These are phyloP conservation scores for Sporothrix brasiliensis DNA, from an alignment of 2,329 filamentous ascomycete species.

Conservation along the genomic window DNA sequence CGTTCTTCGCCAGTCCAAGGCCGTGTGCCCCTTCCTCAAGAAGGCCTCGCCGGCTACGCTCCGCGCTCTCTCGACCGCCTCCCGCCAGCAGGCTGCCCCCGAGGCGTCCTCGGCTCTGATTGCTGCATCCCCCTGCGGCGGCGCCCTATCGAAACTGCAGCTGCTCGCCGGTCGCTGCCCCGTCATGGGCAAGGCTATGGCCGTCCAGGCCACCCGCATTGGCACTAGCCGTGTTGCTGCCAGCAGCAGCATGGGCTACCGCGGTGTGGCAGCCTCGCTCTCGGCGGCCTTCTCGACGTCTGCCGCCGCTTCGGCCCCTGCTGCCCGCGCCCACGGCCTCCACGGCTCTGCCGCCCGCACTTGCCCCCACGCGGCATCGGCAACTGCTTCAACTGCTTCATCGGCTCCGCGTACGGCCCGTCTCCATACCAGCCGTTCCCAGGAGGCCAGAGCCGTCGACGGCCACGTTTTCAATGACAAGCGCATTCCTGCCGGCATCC, in stretches of 20 bases:
- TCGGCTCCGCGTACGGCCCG: slow-evolving; percentile 53
- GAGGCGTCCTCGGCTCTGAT: slow-evolving; percentile 20
- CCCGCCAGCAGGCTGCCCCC: slow-evolving; percentile 50
- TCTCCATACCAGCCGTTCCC: slow-evolving; percentile 77
- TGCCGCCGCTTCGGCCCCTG: slow-evolving; percentile 6
- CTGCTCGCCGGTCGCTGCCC: slow-evolving; percentile 92
- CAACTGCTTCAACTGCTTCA: slow-evolving; percentile 46
- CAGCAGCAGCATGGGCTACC: slow-evolving; percentile 33
- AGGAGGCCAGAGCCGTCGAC: slow-evolving; percentile 79
- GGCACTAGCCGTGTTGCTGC: slow-evolving; percentile 43
- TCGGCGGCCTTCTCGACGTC: slow-evolving; percentile 34
- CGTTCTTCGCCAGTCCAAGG: slow-evolving; percentile 90
- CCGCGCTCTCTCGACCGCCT: slow-evolving; percentile 80
- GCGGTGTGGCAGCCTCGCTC: slow-evolving; percentile 34
- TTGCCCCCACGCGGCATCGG: slow-evolving; percentile 53
- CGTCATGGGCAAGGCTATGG: slow-evolving; percentile 97
- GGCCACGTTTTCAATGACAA: slow-evolving; percentile 56
- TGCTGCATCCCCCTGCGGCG: slow-evolving; percentile 69
- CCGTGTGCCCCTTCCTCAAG: slow-evolving; percentile 96
- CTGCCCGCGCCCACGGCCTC: slow-evolving; percentile 34
- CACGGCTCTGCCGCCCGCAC: slow-evolving; percentile 48
- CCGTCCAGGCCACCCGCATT: slow-evolving; percentile 72
- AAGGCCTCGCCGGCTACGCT: slow-evolving; percentile 90
- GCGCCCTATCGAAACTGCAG: slow-evolving; percentile 96
- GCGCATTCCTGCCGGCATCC: slow-evolving; percentile 47